Evolutionary conservation across 2,329 filamentous ascomycete species (phyloP).

Genomic region (Helicocarpus griseus): DNA sequence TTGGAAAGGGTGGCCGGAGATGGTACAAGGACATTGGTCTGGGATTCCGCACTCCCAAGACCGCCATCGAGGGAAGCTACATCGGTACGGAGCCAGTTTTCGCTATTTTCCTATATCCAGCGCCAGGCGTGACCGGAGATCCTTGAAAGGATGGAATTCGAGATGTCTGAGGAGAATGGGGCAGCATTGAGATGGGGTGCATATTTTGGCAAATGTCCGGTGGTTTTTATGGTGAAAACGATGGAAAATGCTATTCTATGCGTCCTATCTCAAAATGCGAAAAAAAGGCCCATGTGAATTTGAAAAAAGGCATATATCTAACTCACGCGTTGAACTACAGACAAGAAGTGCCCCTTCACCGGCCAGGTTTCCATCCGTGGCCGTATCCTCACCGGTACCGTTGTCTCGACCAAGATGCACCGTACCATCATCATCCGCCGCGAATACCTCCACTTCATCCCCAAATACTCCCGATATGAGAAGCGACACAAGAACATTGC

Average conservation of each 20-base stretch:
- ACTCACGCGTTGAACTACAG: conserved; percentile 39
- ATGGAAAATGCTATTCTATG: neutral
- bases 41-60: conserved; percentile 98
- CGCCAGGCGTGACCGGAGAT: neutral
- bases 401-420: conserved; percentile 99
- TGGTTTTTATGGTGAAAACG: neutral
- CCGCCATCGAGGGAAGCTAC: conserved; percentile 96
- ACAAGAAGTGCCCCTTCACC: conserved; percentile 99
- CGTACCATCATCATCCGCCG: conserved; percentile 97
- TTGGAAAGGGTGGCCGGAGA: conserved; percentile 88
- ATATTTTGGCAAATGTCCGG: neutral
- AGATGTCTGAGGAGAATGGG: neutral
- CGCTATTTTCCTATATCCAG: conserved; percentile 15
- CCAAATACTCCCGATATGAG: conserved; percentile 99
- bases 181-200: neutral
- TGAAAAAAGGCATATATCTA: neutral
- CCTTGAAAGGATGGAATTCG: neutral
- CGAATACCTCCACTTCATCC: conserved; percentile 99
- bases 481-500: conserved; percentile 99
- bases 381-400: conserved; percentile 98
- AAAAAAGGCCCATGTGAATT: neutral
- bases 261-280: neutral
- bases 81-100: conserved; percentile 66
- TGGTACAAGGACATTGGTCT: conserved; percentile 99
- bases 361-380: conserved; percentile 98